phyloP scores from a whole-genome alignment of 805 yeast genomes.

The Kodamaea kakaduensis region DNA sequence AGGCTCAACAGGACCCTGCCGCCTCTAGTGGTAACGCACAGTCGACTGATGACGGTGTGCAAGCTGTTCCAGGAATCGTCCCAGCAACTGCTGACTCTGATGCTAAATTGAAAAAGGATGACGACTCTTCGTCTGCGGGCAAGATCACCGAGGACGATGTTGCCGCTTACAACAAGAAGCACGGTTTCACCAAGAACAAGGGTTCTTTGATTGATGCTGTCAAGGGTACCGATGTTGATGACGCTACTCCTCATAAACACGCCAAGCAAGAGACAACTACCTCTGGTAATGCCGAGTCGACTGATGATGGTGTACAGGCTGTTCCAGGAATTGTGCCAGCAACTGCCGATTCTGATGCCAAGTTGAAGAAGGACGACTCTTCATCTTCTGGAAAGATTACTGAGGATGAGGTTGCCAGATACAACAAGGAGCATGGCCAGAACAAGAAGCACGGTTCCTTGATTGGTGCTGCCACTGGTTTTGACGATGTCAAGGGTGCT shows the following conservation, averaged over 20 bases:
- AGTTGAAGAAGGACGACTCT: not conserved
- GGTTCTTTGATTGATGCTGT: conserved; percentile 18
- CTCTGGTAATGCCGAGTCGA: not conserved
- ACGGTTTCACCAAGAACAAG: conserved; percentile 17
- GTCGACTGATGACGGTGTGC: not conserved
- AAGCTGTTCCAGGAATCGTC: conserved; percentile 1
- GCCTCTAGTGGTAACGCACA: not conserved
- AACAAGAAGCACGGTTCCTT: conserved; percentile 20
- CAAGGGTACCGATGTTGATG: too few species aligned
- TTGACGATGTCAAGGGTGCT: conserved; percentile 14
- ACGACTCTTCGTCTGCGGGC: not conserved
- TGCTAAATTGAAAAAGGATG: not conserved
- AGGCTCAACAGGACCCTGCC: not conserved
- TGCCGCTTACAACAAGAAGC: conserved; percentile 26
- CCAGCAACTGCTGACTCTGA: too few species aligned
- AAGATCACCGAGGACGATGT: conserved; percentile 22
- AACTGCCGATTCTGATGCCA: conserved; percentile 3
- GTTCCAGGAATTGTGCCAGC: conserved; percentile 19
- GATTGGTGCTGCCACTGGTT: conserved; percentile 20
- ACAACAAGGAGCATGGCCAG: conserved; percentile 27
- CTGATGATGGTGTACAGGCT: conserved; percentile 14
- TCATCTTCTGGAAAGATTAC: conserved; percentile 11
- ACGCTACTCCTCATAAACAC: too few species aligned
- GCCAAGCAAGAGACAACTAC: too few species aligned
- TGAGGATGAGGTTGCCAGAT: conserved; percentile 23